Evolutionary conservation across 2,329 filamentous ascomycete genomes (phyloP), one percentile per base, ranked within the genome.

Genomic region (Colletotrichum sublineola): DNA sequence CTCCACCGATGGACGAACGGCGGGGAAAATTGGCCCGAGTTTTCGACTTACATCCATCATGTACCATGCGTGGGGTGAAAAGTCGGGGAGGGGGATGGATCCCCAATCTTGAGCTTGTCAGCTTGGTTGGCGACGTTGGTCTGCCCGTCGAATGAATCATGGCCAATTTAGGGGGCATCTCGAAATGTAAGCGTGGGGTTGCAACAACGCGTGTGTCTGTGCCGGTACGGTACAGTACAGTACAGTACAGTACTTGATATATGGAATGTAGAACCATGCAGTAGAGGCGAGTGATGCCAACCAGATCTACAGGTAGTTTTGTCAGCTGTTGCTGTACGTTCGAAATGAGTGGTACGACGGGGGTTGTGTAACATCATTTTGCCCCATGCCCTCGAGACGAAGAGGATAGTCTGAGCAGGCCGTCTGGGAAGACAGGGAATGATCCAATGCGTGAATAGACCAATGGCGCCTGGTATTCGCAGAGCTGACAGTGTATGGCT

Each of bases 1-100:
- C 53, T 63, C 69, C 60, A 72, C 58, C 44, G 18, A 44, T 38
- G 46, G 53, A 33, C 46, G 60, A 69, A 72, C 65, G 52, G 60
- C 69, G 65, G 65, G 65, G 64, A 52, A 48, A n/a, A 68, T 72
- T 42, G 65, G 42, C 52, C 29, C 18, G 38, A 42, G 12, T 55
- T 24, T 44, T 60, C 8, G 56, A 69, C 57, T 36, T 52, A 56
- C 57, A 52, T 38, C 56, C 38, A 60, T 72, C 58, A 53, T 58
- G 57, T 33, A 62, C 42, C 50, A 42, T 46, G 55, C 46, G 63
- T 58, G 50, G 50, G 63, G 64, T 56, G 53, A 14, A 68, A 63
- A 18, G 40, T 44, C 48, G 36, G 33, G 33, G 52, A 36, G 53
- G 33, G 63, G 60, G 42, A 46, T 31, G 31, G n/a, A 29, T 24